phyloP scores from a whole-genome alignment of 192 early-diverging fungal genomes.

The Polychytrium aggregatum region DNA sequence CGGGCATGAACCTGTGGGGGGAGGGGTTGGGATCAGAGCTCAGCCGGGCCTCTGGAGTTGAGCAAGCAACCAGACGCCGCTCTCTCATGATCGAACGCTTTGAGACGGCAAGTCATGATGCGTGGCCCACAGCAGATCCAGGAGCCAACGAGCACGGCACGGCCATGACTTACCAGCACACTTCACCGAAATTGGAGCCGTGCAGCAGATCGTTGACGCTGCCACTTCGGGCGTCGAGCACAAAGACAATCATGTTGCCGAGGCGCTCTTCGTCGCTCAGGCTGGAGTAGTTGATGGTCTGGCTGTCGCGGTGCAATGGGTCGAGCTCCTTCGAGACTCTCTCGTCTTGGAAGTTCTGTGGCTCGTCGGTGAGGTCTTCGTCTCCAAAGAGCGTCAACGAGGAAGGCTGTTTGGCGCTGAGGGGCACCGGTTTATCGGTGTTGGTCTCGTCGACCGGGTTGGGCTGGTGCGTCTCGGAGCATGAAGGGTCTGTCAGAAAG shows the following conservation, averaged over 20 bases:
- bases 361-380: too few species aligned
- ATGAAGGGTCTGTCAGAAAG: constrained; percentile 17
- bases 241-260: constrained; percentile 17
- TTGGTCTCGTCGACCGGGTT: too few species aligned
- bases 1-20: constrained; percentile 12
- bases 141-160: too few species aligned
- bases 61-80: too few species aligned
- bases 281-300: not conserved
- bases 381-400: too few species aligned
- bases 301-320: not conserved
- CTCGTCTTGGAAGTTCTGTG: too few species aligned
- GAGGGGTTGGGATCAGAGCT: not conserved
- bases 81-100: too few species aligned
- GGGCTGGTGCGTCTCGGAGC: not conserved
- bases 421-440: too few species aligned
- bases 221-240: constrained; percentile 12
- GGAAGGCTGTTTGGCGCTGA: too few species aligned
- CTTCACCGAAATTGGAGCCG: constrained; percentile 20
- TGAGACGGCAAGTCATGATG: too few species aligned
- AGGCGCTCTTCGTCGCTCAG: constrained; percentile 5
- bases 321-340: too few species aligned
- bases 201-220: constrained; percentile 16
- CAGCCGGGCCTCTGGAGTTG: not conserved
- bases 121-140: too few species aligned
- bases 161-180: constrained; percentile 23